A percentile compares a stretch with the other conserved stretches of the same genome.
Evolutionary conservation across 2,329 filamentous ascomycete genomes (phyloP).

Genomic region (Emergomyces orientalis): DNA sequence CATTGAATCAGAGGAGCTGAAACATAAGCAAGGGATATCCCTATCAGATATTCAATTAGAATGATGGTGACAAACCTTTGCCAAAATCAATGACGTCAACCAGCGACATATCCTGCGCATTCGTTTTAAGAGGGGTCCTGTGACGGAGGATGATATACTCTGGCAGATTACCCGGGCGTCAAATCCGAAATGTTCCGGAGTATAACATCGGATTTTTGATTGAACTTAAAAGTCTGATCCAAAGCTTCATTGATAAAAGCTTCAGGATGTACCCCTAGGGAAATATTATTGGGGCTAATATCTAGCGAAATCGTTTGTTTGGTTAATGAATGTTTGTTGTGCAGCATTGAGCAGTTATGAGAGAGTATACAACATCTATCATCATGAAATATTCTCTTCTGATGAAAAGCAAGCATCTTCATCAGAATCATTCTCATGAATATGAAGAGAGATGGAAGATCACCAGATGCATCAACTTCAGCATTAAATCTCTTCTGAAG

Average conservation of each 20-base stretch:
- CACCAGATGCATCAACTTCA: not conserved
- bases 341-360: not conserved
- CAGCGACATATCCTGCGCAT: conserved; percentile 8
- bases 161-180: conserved; percentile 8
- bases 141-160: conserved; percentile 7
- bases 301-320: conserved; percentile 8
- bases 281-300: conserved; percentile 9
- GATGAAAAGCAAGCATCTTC: conserved; percentile 10
- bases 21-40: not conserved
- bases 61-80: conserved; percentile 4
- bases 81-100: conserved; percentile 14
- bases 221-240: conserved; percentile 3
- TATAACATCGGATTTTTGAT: conserved; percentile 1
- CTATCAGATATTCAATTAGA: not conserved
- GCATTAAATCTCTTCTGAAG: not conserved
- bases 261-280: conserved; percentile 8
- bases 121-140: conserved; percentile 1
- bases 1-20: not conserved
- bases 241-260: conserved; percentile 9
- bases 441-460: not conserved
- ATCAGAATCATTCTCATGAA: conserved; percentile 8
- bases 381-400: conserved; percentile 11
- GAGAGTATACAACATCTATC: conserved; percentile 7
- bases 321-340: not conserved
- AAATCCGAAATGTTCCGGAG: not conserved